Conservation (phyloP, 1,139 yeast genomes). For the Hansenula sp. region DNA sequence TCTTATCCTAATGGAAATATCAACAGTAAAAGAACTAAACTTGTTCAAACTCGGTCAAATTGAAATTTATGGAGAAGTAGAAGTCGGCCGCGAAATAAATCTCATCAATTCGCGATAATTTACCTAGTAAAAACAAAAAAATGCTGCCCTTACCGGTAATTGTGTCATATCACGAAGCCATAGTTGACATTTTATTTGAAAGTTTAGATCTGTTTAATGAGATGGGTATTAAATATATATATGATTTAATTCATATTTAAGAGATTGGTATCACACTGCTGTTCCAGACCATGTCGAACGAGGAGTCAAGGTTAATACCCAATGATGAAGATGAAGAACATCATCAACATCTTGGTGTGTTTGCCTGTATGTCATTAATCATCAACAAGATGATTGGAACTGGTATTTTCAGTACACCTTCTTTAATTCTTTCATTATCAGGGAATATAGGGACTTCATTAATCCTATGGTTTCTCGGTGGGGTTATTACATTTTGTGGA, state of each 20-base stretch:
- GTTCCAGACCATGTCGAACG: neutral
- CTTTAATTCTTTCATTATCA: constrained; percentile 40
- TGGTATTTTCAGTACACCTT: constrained; percentile 48
- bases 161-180: neutral
- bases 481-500: constrained; percentile 44
- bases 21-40: neutral
- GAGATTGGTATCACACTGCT: too few species aligned
- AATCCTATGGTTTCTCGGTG: constrained; percentile 40
- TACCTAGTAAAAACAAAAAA: neutral
- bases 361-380: constrained; percentile 32
- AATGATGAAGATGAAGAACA: constrained; percentile 1
- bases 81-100: too few species aligned
- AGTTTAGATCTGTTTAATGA: too few species aligned
- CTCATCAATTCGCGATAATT: too few species aligned
- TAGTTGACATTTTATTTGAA: neutral
- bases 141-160: neutral
- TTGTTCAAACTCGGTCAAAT: neutral
- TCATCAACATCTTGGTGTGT: constrained; percentile 12
- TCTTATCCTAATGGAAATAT: neutral
- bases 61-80: too few species aligned
- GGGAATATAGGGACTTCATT: constrained; percentile 42
- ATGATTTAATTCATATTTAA: too few species aligned
- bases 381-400: constrained; percentile 52
- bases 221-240: too few species aligned
- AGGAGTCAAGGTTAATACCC: neutral